phyloP scores from a whole-genome alignment of 345 rosid species.

The Kandelia obovata region DNA sequence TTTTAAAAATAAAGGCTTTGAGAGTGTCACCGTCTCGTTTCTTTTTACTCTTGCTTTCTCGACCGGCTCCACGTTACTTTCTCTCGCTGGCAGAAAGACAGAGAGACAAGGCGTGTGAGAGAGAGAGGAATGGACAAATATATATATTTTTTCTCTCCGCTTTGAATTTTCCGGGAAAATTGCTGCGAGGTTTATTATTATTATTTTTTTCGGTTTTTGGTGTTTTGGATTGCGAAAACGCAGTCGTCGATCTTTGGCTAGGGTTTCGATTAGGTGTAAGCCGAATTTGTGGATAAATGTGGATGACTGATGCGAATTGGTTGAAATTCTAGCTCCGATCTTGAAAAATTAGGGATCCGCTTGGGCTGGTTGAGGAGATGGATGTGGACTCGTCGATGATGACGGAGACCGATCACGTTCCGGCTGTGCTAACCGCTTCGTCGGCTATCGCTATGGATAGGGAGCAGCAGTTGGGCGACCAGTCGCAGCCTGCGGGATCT shows the following conservation, averaged over 20 bases:
- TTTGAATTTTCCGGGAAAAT: conserved; percentile 4
- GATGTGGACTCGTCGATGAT: conserved; percentile 73
- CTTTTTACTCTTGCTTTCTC: conserved; percentile 27
- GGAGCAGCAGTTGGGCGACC: conserved; percentile 46
- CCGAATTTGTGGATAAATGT: conserved; percentile 28
- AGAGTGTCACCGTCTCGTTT: conserved; percentile 32
- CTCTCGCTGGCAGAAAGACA: neutral
- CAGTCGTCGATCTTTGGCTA: conserved; percentile 32
- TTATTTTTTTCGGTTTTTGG: neutral
- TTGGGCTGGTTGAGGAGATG: conserved; percentile 36
- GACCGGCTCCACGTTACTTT: conserved; percentile 21
- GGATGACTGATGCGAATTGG: conserved; percentile 45
- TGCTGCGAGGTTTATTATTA: neutral
- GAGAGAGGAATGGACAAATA: conserved; percentile 10
- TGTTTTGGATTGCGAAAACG: neutral
- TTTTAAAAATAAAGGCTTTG: neutral
- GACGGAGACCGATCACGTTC: conserved; percentile 64
- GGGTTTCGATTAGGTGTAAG: conserved; percentile 32
- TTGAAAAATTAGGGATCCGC: conserved; percentile 41
- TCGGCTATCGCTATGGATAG: conserved; percentile 48
- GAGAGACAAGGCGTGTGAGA: conserved; percentile 1
- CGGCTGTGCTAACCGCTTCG: conserved; percentile 23
- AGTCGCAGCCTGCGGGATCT: conserved; percentile 34
- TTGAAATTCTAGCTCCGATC: conserved; percentile 46
- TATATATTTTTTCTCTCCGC: neutral